Evolutionary conservation across 2,329 filamentous ascomycete species (phyloP), one percentile per base, ranked within the genome.

Genomic region (Botrytis byssoidea): DNA sequence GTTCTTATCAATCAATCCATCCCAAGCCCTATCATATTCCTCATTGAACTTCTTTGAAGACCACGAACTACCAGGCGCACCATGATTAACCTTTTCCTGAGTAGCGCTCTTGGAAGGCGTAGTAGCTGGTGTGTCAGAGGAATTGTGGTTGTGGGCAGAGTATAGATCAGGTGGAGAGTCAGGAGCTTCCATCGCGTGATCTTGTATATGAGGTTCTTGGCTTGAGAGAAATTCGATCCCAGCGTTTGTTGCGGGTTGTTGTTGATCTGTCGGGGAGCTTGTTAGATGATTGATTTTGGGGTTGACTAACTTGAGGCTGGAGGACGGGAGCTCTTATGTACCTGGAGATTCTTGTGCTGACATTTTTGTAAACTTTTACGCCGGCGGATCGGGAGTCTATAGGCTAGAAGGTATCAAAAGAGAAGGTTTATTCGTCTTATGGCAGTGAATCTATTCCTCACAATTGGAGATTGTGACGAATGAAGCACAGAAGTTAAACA

Each of bases 1-100:
- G 61, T 87, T 84, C 77, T 83, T 84, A 79, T 90, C 87, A 67
- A 88, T 78, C 65, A 90, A 77, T 75, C 78, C 78, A 42, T 86
- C 85, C 83, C 84, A 83, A 29, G 85, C 85, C 40, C 86, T 75
- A 61, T 85, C 82, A 76, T 84, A 86, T 72, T 90, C 88, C 74
- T 90, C 88, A 75, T 85, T 80, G 8, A 87, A 86, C 78, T 88
- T 89, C 80, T 86, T 88, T 75, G 84, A 88, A 76, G 83, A 84
- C 87, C 87, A 90, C 14, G 82, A 82, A 64, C 84, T 85, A 4
- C 87, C 85, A 12, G 86, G 86, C 74, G 83, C 81, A 51, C 82
- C 73, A 77, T 77, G 76, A 78, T 79, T 77, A 57, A 74, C 66
- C 72, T 79, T 79, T 14, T 69, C 66, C 18, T 32, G 48, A 69